Base-by-base conservation (phyloP, 768 basidiomycete species). In the Exidia glandulosa region DNA sequence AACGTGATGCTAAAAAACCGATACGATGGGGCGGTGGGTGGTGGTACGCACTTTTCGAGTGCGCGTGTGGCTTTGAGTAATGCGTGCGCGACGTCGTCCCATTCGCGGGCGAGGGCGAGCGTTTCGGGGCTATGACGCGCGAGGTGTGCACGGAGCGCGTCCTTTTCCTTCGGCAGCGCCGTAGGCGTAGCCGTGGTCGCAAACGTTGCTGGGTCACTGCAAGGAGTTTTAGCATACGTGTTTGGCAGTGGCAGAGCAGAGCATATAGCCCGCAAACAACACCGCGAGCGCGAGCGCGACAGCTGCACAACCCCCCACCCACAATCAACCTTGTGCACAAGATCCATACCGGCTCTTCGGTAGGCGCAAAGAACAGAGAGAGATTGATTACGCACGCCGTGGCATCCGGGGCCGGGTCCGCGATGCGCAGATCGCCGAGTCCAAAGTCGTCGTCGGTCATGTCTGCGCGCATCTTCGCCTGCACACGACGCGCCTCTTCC, bases 121-220 rank as follows among this genome's bases (percentile, higher is more conserved):
- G 86, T 80, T 70, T 91, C 89, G 2, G 91, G 88, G 64, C 76
- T 85, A 13, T 80, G 84, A 67, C 82, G 88, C 70, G 90, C 86
- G 13, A 94, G 76, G 64, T 86, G 79, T 27, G 27, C 29, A 79
- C 80, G 62, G 75, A 78, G 60, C 90, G 78, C 4, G 91, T 92
- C 85, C n/a, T 76, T 81, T 70, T 97, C 96, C 75, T 97, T 95
- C 4, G 79, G 79, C 25, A 85, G n/a, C 81, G 64, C 96, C 95
- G 10, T 82, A 81, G 34, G 80, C 74, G 60, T 81, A n/a, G 78
- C 19, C 98, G 54, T 41, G n/a, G 30, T 30, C 45, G 32, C 54
- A 25, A 47, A 19, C 32, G 60, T 31, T 5, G 30, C 54, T n/a
- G 23, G 14, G 14, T 25, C 29, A 79, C 19, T 79, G 70, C 1